A percentile compares a stretch with the other conserved stretches of the same genome.
Conservation (phyloP, 2,329 filamentous ascomycete genomes). For the Calonectria montana region DNA sequence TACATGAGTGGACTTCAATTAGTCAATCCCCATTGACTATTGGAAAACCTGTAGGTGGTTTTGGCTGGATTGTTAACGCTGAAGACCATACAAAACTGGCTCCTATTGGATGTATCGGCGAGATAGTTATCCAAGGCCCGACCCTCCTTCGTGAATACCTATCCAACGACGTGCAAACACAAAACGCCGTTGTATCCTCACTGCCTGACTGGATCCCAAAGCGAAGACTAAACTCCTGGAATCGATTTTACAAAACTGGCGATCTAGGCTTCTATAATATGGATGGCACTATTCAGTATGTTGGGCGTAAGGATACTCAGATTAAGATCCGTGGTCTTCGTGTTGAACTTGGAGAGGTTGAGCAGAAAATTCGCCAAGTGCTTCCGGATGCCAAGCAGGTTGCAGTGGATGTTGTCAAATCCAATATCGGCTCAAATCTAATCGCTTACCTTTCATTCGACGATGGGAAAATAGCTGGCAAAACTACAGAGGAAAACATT, state of each 20-base stretch:
- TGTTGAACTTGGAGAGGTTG: neutral
- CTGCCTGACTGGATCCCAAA: neutral
- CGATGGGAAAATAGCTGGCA: neutral
- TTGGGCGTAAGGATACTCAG: constrained; percentile 52
- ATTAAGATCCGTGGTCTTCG: constrained; percentile 67
- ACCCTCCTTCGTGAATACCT: constrained; percentile 38
- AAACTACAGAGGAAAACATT: neutral
- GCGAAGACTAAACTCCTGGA: neutral
- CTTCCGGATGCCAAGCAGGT: neutral
- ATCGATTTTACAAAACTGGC: neutral
- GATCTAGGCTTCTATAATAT: neutral
- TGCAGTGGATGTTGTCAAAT: constrained; percentile 9
- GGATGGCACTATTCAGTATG: neutral
- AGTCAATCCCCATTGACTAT: constrained; percentile 38
- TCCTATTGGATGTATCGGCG: constrained; percentile 26
- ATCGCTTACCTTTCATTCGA: neutral
- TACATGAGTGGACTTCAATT: constrained; percentile 10
- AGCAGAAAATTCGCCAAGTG: constrained; percentile 13
- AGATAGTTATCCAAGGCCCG: constrained; percentile 38
- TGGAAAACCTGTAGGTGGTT: neutral
- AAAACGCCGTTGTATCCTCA: constrained; percentile 45
- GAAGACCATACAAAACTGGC: constrained; percentile 26
- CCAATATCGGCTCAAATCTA: neutral
- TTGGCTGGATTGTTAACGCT: neutral
- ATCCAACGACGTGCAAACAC: constrained; percentile 9